Percentiles rank a stretch among this genome's conserved stretches.
These are phyloP conservation scores for Zygosaccharomyces pseudobailii DNA, from an alignment of 1,139 yeast genomes.

Conservation along the genomic window DNA sequence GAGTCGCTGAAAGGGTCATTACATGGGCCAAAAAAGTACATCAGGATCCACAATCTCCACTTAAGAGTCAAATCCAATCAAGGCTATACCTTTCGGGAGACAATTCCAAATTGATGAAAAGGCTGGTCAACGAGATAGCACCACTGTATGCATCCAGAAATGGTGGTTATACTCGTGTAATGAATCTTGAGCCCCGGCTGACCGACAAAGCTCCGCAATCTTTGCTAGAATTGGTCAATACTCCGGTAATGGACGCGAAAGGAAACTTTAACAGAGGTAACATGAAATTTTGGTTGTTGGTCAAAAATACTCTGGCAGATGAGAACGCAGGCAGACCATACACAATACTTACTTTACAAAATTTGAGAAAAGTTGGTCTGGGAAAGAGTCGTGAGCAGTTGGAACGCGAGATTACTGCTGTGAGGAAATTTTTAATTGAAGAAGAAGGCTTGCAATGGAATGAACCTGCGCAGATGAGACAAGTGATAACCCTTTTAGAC, in stretches of 20 bases:
- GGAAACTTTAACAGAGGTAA: constrained; percentile 28
- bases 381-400: constrained; percentile 20
- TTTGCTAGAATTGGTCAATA: constrained; percentile 81
- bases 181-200: constrained; percentile 77
- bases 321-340: constrained; percentile 15
- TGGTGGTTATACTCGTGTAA: constrained; percentile 84
- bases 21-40: constrained; percentile 40
- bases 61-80: constrained; percentile 25
- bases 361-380: constrained; percentile 24
- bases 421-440: constrained; percentile 20
- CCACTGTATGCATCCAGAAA: constrained; percentile 57
- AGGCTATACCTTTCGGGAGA: constrained; percentile 30
- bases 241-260: constrained; percentile 35
- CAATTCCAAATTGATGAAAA: constrained; percentile 37
- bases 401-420: constrained; percentile 18
- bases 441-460: constrained; percentile 14
- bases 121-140: constrained; percentile 60
- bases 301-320: constrained; percentile 25
- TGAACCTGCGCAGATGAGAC: constrained; percentile 13
- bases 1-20: constrained; percentile 51
- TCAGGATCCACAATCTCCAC: constrained; percentile 10
- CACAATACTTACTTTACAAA: constrained; percentile 21
- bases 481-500: constrained; percentile 13
- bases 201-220: constrained; percentile 93
- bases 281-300: constrained; percentile 32